Evolutionary conservation across 768 basidiomycete species (phyloP), one percentile per base, ranked within the genome.

Genomic region (Punctularia strigosozonata): DNA sequence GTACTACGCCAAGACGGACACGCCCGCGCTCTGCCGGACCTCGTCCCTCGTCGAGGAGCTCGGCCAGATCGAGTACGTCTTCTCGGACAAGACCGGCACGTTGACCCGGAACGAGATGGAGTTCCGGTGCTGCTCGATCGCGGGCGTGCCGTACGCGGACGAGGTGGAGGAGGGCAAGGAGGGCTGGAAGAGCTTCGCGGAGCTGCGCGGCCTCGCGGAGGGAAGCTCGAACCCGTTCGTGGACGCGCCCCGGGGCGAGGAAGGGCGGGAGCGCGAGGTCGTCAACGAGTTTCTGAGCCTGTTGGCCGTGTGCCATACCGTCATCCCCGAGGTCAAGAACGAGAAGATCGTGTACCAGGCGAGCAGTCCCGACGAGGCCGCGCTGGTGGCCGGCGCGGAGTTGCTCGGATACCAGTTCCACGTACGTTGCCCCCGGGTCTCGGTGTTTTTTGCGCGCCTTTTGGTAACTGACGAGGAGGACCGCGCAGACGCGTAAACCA

Each of bases 31-130:
- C 18, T 98, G 95, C 52, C 77, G 94, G n/a, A 99, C 95, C 1
- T 98, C 94, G 1, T 90, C 89, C 2, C 77, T 99, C 15, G 95
- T 99, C 12, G 95, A 99, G 61, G 95, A 99, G 55, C 77, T 99
- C 10, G 95, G 95, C 1, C 95, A 97, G 57, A 98, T 97, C 43
- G 90, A 92, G 65, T 92, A 88, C 51, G 85, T 94, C 2, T 94
- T 94, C 63, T 87, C 84, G 41, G 88, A 92, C 62, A 92, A 92
- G 62, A 91, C 89, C 2, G 88, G 94, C 5, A 98, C 94, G 0
- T 67, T 98, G 18, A 98, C 94, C 3, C 75, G 92, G 45, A 98
- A 98, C 61, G 90, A 95, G 59, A 98, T 98, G 94, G 94, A 97
- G 57, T 97, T 97, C 57, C 74, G 78, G 19, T 80, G 85, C 53